A percentile compares a stretch with the other conserved stretches of the same genome.
Evolutionary conservation across 805 yeast genomes (phyloP).

Genomic region (Yamadazyma nakazawae): DNA sequence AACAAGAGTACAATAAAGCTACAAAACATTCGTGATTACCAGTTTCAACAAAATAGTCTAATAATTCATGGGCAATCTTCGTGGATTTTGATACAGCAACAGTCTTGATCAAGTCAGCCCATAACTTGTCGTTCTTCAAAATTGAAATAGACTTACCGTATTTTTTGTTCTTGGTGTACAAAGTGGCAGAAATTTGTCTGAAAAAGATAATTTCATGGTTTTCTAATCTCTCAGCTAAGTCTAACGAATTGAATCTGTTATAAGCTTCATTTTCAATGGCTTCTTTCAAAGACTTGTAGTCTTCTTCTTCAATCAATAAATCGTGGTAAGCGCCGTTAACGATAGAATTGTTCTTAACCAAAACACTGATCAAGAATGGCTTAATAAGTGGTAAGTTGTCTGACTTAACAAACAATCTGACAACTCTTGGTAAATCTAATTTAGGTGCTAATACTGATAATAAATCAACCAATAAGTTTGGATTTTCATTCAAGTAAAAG

Average conservation of each 20-base stretch:
- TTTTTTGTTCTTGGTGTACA: constrained; percentile 92
- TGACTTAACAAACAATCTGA: constrained; percentile 88
- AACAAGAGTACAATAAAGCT: constrained; percentile 83
- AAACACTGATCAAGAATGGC: constrained; percentile 89
- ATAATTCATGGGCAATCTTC: constrained; percentile 83
- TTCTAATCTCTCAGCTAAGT: constrained; percentile 88
- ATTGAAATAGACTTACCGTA: constrained; percentile 86
- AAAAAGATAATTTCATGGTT: constrained; percentile 87
- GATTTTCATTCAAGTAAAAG: constrained; percentile 90
- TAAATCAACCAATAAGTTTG: constrained; percentile 83
- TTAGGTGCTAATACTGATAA: constrained; percentile 81
- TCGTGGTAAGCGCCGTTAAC: constrained; percentile 96
- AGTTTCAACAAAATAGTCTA: constrained; percentile 91
- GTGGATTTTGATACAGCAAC: constrained; percentile 77
- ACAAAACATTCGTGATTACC: constrained; percentile 95
- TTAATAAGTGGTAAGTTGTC: constrained; percentile 95
- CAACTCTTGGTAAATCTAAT: constrained; percentile 91
- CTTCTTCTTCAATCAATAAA: constrained; percentile 92
- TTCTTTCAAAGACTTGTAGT: constrained; percentile 81
- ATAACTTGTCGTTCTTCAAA: constrained; percentile 85
- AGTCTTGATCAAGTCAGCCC: constrained; percentile 92
- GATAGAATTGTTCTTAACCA: constrained; percentile 83
- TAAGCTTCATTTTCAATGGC: constrained; percentile 75
- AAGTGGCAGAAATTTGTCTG: constrained; percentile 92
- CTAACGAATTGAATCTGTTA: constrained; percentile 90